Base-by-base conservation (phyloP, 2,329 filamentous ascomycete species). In the Cladosporium cucumerinum region DNA sequence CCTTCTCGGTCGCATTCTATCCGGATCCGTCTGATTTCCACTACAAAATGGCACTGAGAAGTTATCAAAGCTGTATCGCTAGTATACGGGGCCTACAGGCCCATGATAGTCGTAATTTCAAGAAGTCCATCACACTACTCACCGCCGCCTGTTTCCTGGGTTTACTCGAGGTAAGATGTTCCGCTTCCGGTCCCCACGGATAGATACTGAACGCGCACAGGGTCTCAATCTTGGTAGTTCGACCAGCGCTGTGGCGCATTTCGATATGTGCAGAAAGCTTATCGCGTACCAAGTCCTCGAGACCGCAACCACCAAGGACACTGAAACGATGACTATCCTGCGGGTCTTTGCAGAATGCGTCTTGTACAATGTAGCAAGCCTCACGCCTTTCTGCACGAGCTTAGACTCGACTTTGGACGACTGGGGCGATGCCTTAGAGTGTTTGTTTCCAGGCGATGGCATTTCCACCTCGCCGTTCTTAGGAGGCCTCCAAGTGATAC, bases 331-430 rank as follows among this genome's bases (percentile, higher is more conserved):
- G 39, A 66, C 63, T 10, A 32, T 68, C 30, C 66, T 68, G 34
- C 66, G 68, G 14, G 57, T 69, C 21, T 43, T 65, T 21, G 68
- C 68, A 36, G 68, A 69, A 39, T 65, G 65, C 34, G 63, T 68
- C 7, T 64, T 68, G n/a, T 68, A 62, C 61, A 69, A 65, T 12
- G n/a, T 68, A 16, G 68, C 63, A 8, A 61, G 43, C 1, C 26
- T 66, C 14, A 63, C 65, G 8, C 63, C 63, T 2, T 68, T 64
- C 14, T 55, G 63, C 5, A 28, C 62, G n/a, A 32, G n/a, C 16
- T 21, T 57, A 5, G 23, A 18, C 16, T 14, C 30, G 10, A 48
- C 30, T 3, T 61, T 66, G 25, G 57, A 32, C 12, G 58, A 66
- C 28, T 66, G 67, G 61, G 66, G 64, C 12, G 43, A 25, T 5